Percentiles rank a stretch among this genome's conserved stretches.
These are phyloP conservation scores for Daldinia loculata DNA, from an alignment of 495 filamentous ascomycete species.

Conservation along the genomic window DNA sequence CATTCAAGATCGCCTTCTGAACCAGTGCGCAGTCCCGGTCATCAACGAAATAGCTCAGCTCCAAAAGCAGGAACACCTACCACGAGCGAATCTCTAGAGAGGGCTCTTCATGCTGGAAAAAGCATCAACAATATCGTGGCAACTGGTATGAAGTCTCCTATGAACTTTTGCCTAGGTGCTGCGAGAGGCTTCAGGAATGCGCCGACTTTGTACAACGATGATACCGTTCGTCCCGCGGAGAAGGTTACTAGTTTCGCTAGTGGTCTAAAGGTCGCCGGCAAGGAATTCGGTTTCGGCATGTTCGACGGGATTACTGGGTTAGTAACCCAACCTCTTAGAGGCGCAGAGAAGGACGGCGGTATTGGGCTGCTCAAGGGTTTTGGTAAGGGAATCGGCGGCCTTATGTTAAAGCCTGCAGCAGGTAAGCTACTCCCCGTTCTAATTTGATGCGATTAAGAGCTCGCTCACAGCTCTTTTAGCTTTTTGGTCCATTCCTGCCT, in stretches of 20 bases:
- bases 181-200: constrained; percentile 88
- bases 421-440: constrained; percentile 54
- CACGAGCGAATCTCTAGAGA: constrained; percentile 55
- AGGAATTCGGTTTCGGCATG: constrained; percentile 72
- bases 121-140: constrained; percentile 72
- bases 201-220: constrained; percentile 80
- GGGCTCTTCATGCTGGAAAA: constrained; percentile 67
- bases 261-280: constrained; percentile 71
- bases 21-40: constrained; percentile 11
- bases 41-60: constrained; percentile 16
- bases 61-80: constrained; percentile 13
- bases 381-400: constrained; percentile 76
- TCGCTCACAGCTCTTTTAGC: constrained; percentile 42
- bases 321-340: constrained; percentile 72
- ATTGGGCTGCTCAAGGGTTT: constrained; percentile 78
- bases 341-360: constrained; percentile 72
- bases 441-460: constrained; percentile 18
- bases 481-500: constrained; percentile 73
- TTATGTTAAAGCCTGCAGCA: constrained; percentile 74
- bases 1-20: constrained; percentile 33
- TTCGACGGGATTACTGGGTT: constrained; percentile 78
- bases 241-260: constrained; percentile 76
- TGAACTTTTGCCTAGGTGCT: constrained; percentile 80
- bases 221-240: constrained; percentile 71
- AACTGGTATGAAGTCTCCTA: constrained; percentile 76